phyloP scores from a whole-genome alignment of 192 early-diverging fungal genomes.

The Coemansia sp. region DNA sequence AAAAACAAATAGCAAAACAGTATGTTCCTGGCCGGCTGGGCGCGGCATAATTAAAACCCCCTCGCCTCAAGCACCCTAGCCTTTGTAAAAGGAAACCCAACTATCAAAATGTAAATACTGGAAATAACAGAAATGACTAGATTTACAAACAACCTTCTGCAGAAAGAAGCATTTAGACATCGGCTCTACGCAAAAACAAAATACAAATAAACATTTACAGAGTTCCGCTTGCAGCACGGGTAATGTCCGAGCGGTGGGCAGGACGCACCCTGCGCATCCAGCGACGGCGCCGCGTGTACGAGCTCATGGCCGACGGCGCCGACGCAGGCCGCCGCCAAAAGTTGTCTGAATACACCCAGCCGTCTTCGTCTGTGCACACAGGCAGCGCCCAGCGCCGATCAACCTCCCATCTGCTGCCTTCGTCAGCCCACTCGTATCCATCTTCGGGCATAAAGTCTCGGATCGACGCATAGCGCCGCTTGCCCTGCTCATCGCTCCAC shows the following conservation, averaged over 20 bases:
- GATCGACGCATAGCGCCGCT: constrained; percentile 50
- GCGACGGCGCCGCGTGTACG: constrained; percentile 61
- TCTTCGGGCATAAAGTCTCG: constrained; percentile 56
- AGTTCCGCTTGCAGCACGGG: background rate
- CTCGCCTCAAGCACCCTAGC: too few species aligned
- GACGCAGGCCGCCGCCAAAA: constrained; percentile 57
- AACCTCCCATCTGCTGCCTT: constrained; percentile 57
- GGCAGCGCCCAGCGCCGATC: constrained; percentile 54
- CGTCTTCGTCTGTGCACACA: constrained; percentile 53
- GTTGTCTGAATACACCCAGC: constrained; percentile 72
- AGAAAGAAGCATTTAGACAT: too few species aligned
- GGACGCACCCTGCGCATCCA: constrained; percentile 59
- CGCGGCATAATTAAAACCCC: too few species aligned
- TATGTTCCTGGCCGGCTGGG: too few species aligned
- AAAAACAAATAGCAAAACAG: too few species aligned
- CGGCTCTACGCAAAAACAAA: too few species aligned
- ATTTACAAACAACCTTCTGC: too few species aligned
- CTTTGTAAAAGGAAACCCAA: too few species aligned
- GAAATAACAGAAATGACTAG: too few species aligned
- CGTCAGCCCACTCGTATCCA: constrained; percentile 58
- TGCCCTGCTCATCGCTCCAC: constrained; percentile 68
- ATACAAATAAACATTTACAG: background rate
- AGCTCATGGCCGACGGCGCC: constrained; percentile 43
- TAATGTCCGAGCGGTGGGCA: background rate
- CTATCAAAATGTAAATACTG: too few species aligned